Evolutionary conservation across 78 protist species (phyloP).

Genomic region (Guillardia theta): DNA sequence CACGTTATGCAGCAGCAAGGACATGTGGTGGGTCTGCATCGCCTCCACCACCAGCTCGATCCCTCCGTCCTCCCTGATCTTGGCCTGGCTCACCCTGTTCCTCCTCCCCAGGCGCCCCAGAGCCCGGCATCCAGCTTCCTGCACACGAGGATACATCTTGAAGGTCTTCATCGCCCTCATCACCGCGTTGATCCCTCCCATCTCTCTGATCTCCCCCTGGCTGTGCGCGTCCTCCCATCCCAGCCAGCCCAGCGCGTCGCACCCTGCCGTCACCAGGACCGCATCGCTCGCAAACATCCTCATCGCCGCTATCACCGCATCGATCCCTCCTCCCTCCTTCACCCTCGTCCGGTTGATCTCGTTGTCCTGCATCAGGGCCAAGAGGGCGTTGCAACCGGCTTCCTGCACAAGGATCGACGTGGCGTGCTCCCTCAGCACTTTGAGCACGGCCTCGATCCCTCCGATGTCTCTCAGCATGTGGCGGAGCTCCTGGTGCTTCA

Average conservation of each 20-base stretch:
- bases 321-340: background rate
- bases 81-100: background rate
- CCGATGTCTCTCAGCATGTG: too few species aligned
- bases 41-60: background rate
- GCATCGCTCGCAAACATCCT: background rate
- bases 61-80: background rate
- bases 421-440: background rate
- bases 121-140: conserved; percentile 4
- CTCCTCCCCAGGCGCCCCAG: background rate
- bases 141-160: background rate
- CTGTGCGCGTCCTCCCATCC: background rate
- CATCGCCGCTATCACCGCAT: background rate
- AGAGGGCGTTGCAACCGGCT: background rate
- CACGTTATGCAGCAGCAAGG: too few species aligned
- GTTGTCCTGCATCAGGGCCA: background rate
- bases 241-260: background rate
- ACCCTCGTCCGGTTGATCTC: background rate
- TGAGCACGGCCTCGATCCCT: background rate
- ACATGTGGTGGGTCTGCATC: too few species aligned
- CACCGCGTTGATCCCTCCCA: background rate
- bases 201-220: too few species aligned
- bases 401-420: background rate
- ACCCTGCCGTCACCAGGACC: background rate
- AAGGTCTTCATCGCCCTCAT: background rate
- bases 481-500: too few species aligned